Base-by-base conservation (phyloP, 1,284 basidiomycete genomes). In the Mrakiaceae sp. region DNA sequence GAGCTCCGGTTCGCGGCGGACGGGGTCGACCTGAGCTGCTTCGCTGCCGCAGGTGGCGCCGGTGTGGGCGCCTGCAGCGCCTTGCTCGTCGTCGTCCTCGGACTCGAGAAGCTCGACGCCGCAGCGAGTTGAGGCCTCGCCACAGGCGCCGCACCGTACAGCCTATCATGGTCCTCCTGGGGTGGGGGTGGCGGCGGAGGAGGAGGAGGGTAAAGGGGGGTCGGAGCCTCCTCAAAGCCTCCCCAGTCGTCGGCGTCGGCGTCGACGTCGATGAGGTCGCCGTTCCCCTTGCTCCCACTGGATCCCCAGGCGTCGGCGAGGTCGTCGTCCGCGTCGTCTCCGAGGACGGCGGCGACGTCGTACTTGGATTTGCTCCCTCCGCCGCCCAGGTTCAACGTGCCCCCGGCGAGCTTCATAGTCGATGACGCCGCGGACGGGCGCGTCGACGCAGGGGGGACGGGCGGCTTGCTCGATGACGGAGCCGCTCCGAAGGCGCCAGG, bases 171-270 rank as follows among this genome's bases (percentile, higher is more conserved):
- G 50, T 61, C 60, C n/a, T 44, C 60, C 52, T 47, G 43, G 12
- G 52, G 50, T 2, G 39, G 67, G 71, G 75, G n/a, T 66, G 70
- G 65, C 72, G 72, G 39, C 68, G 71, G 11, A 69, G 72, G 6
- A 12, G 64, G 64, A 11, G 67, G 40, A 48, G 72, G 71, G 1
- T 70, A 72, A 5, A 73, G 71, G 1, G 72, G 70, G 55, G 71
- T 70, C 5, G 73, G 72, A 4, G 71, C 64, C 42, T 65, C 66
- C 16, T 63, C 61, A 43, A 64, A 79, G 82, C 72, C 72, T 88
- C 90, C 87, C 93, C 93, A 96, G 73, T 96, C 93, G 71, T 87
- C 92, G 47, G 85, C 82, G 70, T 96, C 91, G 0, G 88, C 90
- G 72, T 92, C 86, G 8, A 96, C 84, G 70, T 96, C 91, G 74